Percentiles rank a stretch among this genome's conserved stretches.
phyloP scores from a whole-genome alignment of 495 filamentous ascomycete species.

The Hypoxylon rickii region DNA sequence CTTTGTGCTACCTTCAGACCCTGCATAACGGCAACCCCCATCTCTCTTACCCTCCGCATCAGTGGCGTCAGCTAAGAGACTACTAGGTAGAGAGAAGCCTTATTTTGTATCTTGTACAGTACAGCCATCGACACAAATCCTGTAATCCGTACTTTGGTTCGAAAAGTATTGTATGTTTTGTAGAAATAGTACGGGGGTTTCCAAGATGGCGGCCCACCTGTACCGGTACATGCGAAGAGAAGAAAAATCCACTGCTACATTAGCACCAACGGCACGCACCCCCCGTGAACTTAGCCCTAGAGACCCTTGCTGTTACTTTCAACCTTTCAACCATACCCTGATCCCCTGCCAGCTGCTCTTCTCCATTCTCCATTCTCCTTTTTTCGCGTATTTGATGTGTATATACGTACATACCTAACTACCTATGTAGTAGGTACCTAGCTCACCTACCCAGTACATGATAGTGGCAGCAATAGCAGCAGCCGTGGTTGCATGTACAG shows the following conservation, averaged over 20 bases:
- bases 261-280: slow-evolving; percentile 21
- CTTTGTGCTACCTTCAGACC: slow-evolving; percentile 39
- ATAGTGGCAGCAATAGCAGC: too few species aligned
- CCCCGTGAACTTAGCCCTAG: slow-evolving; percentile 27
- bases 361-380: slow-evolving; percentile 35
- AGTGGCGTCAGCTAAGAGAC: slow-evolving; percentile 50
- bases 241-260: too few species aligned
- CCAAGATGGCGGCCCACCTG: slow-evolving; percentile 18
- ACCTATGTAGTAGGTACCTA: too few species aligned
- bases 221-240: slow-evolving; percentile 25
- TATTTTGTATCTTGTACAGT: slow-evolving; percentile 24
- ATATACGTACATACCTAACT: slow-evolving; percentile 24
- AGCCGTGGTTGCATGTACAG: too few species aligned
- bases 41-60: slow-evolving; percentile 43
- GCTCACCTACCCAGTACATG: too few species aligned
- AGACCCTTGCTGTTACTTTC: slow-evolving; percentile 37
- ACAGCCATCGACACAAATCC: too few species aligned
- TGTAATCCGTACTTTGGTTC: too few species aligned
- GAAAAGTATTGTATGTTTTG: neutral
- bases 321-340: slow-evolving; percentile 35
- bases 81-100: neutral
- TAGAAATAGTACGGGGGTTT: slow-evolving; percentile 17
- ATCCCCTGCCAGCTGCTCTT: slow-evolving; percentile 32
- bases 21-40: slow-evolving; percentile 46
- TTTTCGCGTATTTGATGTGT: too few species aligned